Conservation (phyloP, 73 alveolate species). For the Durusdinium trenchii region DNA sequence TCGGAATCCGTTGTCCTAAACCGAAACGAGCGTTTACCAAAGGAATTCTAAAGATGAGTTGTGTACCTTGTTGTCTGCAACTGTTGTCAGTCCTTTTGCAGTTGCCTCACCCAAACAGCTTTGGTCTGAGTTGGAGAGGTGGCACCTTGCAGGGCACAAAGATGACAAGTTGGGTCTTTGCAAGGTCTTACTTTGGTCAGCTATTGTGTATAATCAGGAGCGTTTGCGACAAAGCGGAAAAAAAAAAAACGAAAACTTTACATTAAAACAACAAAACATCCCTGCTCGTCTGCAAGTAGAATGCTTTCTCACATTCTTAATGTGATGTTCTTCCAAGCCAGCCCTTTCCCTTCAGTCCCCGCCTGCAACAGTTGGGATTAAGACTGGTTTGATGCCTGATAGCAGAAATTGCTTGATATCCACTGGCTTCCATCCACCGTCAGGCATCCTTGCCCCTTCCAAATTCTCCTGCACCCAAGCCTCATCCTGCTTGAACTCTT, state of each 20-base stretch:
- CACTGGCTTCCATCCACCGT: slow-evolving; percentile 63
- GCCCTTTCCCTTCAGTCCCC: slow-evolving; percentile 24
- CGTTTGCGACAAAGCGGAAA: slow-evolving; percentile 14
- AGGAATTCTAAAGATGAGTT: too few relatives aligned
- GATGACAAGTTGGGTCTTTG: slow-evolving; percentile 34
- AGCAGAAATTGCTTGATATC: slow-evolving; percentile 52
- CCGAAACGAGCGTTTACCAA: too few relatives aligned
- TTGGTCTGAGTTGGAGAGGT: slow-evolving; percentile 50
- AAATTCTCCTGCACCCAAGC: not conserved
- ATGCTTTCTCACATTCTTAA: not conserved
- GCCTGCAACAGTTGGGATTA: slow-evolving; percentile 44
- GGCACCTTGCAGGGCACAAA: slow-evolving; percentile 45
- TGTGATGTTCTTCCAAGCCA: slow-evolving; percentile 16
- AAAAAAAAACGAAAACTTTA: too few relatives aligned
- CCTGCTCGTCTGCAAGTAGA: slow-evolving; percentile 29
- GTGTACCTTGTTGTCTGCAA: too few relatives aligned
- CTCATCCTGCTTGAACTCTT: slow-evolving; percentile 24
- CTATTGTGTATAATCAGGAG: slow-evolving; percentile 1
- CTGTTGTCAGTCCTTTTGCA: slow-evolving; percentile 58
- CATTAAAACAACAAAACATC: not conserved
- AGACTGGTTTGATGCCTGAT: slow-evolving; percentile 47
- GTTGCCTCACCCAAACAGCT: slow-evolving; percentile 77
- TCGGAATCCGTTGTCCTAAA: too few relatives aligned
- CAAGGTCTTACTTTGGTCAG: slow-evolving; percentile 4
- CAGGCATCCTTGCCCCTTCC: slow-evolving; percentile 49